Conservation (phyloP, 768 basidiomycete genomes). For the Kwoniella sp. region DNA sequence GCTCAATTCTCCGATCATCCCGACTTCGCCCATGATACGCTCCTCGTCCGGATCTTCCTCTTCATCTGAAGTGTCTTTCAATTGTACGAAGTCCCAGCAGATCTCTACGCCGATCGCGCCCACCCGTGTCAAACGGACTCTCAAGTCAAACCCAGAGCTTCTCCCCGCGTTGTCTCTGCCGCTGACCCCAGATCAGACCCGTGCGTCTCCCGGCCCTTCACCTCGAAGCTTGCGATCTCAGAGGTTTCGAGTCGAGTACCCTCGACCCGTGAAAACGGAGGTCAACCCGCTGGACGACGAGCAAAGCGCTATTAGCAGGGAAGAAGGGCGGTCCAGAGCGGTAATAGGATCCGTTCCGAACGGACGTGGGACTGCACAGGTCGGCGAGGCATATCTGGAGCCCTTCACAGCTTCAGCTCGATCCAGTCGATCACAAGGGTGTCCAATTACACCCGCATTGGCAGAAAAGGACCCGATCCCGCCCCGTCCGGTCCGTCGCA, state of each 20-base stretch:
- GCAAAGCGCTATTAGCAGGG: constrained; percentile 17
- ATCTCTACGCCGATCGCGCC: constrained; percentile 22
- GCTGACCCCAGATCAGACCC: not conserved
- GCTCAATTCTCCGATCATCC: not conserved
- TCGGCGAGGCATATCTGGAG: too few species aligned
- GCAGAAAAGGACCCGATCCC: constrained; percentile 1
- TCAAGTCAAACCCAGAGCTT: constrained; percentile 10
- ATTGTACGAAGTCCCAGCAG: constrained; percentile 18
- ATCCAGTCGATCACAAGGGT: constrained; percentile 2
- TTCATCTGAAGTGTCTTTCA: constrained; percentile 11
- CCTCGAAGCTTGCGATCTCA: constrained; percentile 2
- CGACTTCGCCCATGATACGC: constrained; percentile 6
- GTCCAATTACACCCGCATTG: not conserved
- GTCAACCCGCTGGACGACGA: constrained; percentile 7
- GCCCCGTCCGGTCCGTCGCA: constrained; percentile 21
- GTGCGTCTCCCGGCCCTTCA: not conserved
- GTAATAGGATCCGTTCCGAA: constrained; percentile 6
- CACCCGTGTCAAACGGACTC: not conserved
- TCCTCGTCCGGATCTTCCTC: constrained; percentile 18
- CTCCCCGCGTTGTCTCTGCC: constrained; percentile 14
- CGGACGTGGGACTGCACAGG: too few species aligned
- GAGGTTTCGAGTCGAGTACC: constrained; percentile 6
- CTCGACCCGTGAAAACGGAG: not conserved
- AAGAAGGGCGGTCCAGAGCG: constrained; percentile 13
- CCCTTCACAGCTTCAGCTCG: too few species aligned